A percentile compares a stretch with the other conserved stretches of the same genome.
phyloP scores from a whole-genome alignment of 768 basidiomycete species.

The Rhodosporidiobolus sp. region DNA sequence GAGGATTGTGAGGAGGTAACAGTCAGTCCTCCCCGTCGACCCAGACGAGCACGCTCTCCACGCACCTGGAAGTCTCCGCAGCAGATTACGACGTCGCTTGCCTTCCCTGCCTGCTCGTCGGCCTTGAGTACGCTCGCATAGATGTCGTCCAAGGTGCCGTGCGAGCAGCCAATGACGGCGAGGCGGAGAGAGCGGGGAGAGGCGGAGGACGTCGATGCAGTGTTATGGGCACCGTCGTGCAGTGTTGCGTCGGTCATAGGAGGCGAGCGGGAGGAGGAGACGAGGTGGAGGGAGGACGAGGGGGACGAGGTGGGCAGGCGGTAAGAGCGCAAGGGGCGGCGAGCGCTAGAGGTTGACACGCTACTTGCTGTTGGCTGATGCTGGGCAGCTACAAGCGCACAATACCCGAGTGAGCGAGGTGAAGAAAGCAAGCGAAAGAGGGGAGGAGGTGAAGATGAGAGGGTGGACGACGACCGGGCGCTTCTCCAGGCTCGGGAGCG shows the following conservation, averaged over 20 bases:
- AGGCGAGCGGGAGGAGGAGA: background rate
- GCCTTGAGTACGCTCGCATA: constrained; percentile 67
- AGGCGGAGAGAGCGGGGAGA: constrained; percentile 54
- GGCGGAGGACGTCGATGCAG: background rate
- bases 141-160: constrained; percentile 82
- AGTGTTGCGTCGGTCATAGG: too few relatives aligned
- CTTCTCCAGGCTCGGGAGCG: too few relatives aligned
- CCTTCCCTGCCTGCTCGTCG: constrained; percentile 62
- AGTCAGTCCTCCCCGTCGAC: too few relatives aligned
- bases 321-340: background rate
- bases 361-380: too few relatives aligned
- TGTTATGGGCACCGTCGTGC: too few relatives aligned
- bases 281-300: background rate
- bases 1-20: background rate
- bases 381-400: too few relatives aligned
- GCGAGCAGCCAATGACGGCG: constrained; percentile 91
- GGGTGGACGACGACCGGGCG: too few relatives aligned
- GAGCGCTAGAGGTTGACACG: too few relatives aligned
- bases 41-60: too few relatives aligned
- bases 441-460: too few relatives aligned
- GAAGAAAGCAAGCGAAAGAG: too few relatives aligned
- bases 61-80: constrained; percentile 80
- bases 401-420: too few relatives aligned
- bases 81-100: constrained; percentile 78
- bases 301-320: background rate